Base-by-base conservation (phyloP, 2,329 filamentous ascomycete species). In the Lomentospora prolificans region DNA sequence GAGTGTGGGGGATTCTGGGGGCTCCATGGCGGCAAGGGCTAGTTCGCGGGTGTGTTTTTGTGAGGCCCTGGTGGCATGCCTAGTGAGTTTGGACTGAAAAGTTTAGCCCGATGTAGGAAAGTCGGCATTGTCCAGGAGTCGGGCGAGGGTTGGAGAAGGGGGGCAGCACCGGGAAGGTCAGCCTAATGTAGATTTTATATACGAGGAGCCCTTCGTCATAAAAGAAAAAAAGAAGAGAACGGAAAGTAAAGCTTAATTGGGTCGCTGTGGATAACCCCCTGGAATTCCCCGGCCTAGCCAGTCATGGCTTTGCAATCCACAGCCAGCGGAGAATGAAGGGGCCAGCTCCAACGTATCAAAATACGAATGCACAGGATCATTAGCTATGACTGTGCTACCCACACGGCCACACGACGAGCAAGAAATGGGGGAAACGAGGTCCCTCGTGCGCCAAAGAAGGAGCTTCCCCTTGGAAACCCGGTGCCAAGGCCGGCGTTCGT, bases 1-100 rank as follows among this genome's bases (percentile, higher is more conserved):
- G 27, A 51, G 53, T 9, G 44, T 55, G 41, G 53, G 53, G 44
- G 53, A 51, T 28, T 55, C 44, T 12, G 53, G 46, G 28, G 28
- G 41, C 27, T 55, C 48, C 46, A 50, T 55, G 17, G 19, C 12
- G n/a, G 19, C 6, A 14, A 24, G 50, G 50, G 50, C 50, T 51
- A 30, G n/a, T 51, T 31, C 4, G 30, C 9, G 50, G 50, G 50
- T 22, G 17, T 51, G 50, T 51, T n/a, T n/a, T n/a, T 19, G 50
- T n/a, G 50, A 51, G 50, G 14, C 25, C 14, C 50, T 14, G 30
- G 30, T 31, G 22, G 50, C 44, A 48, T 48, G 10, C 24, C 44
- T 22, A 25, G 44, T 25, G 22, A 10, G 22, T 22, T 25, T 22
- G 22, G 44, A 48, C 44, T 48, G 19, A 9, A 48, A 48, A 8